Base-by-base conservation (phyloP, 768 basidiomycete genomes). In the Chalciporus chontae region DNA sequence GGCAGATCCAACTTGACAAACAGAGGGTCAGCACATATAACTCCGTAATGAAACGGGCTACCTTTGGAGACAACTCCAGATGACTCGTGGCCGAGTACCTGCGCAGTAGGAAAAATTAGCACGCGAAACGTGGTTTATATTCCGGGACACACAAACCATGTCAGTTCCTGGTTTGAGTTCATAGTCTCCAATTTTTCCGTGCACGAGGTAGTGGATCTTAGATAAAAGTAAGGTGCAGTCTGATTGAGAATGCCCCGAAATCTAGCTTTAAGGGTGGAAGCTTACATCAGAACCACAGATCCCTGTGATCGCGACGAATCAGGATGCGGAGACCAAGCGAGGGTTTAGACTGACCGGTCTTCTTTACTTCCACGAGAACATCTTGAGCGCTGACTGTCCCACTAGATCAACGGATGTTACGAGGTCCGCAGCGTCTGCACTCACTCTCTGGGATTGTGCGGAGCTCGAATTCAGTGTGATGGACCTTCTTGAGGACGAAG, bases 31-130 rank as follows among this genome's bases (percentile, higher is more conserved):
- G 29, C 4, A 32, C 21, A 17, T 14, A 5, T 54, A 40, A n/a
- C 19, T 13, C 24, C 47, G 17, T 7, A 15, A 27, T 19, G 32
- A 34, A 26, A 43, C 23, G 23, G 13, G 3, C 45, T 53, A 85
- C 87, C 79, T 73, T 84, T 85, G 48, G 71, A 73, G 43, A 96
- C 70, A 42, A 92, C 70, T 10, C 92, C 94, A 23, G 91, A 76
- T 2, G 91, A 92, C 72, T 98, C 95, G 63, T 98, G 95, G 17
- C 95, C 95, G 39, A 97, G 83, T 43, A 93, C 87, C 92, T 90
- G 67, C n/a, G 18, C 11, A 7, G 23, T 41, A 40, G 40, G 14
- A 31, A 27, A 50, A 39, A 36, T 43, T 29, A 45, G 41, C 17
- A 40, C 10, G 18, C 5, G 8, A 49, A 37, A 19, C 17, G 4